phyloP scores from a whole-genome alignment of 2,329 filamentous ascomycete species.

The Ceratocystis eucalypticola region DNA sequence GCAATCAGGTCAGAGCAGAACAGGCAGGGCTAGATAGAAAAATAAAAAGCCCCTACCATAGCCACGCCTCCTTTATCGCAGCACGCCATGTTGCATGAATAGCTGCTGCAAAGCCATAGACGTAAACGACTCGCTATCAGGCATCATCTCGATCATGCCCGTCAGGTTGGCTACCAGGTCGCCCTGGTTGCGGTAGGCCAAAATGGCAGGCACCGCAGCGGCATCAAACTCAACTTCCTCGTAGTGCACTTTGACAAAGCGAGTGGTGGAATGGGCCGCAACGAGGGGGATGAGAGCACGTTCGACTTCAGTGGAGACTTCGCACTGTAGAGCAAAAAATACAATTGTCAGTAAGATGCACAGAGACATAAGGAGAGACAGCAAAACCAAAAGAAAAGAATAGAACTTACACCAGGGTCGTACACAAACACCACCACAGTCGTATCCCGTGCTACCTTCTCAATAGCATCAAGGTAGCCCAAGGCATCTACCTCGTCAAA shows the following conservation, averaged over 20 bases:
- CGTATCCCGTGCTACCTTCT: constrained; percentile 70
- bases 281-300: constrained; percentile 65
- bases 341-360: constrained; percentile 16
- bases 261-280: constrained; percentile 52
- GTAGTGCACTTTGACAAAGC: constrained; percentile 84
- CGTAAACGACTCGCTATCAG: constrained; percentile 49
- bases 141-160: constrained; percentile 75
- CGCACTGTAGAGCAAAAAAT: constrained; percentile 42
- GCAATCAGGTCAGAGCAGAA: neutral
- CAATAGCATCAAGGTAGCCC: constrained; percentile 91
- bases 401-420: constrained; percentile 58
- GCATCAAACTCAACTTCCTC: constrained; percentile 90
- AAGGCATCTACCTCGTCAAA: constrained; percentile 76
- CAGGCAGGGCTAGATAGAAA: neutral
- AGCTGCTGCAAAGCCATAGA: constrained; percentile 39
- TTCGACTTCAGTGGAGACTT: constrained; percentile 67
- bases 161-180: constrained; percentile 85
- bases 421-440: constrained; percentile 89
- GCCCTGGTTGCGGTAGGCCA: constrained; percentile 76
- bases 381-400: neutral
- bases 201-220: constrained; percentile 70
- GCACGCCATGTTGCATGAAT: constrained; percentile 39
- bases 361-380: neutral
- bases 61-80: constrained; percentile 22
- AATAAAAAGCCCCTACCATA: neutral